phyloP scores from a whole-genome alignment of 495 filamentous ascomycete species.

The Bacidia gigantensis region DNA sequence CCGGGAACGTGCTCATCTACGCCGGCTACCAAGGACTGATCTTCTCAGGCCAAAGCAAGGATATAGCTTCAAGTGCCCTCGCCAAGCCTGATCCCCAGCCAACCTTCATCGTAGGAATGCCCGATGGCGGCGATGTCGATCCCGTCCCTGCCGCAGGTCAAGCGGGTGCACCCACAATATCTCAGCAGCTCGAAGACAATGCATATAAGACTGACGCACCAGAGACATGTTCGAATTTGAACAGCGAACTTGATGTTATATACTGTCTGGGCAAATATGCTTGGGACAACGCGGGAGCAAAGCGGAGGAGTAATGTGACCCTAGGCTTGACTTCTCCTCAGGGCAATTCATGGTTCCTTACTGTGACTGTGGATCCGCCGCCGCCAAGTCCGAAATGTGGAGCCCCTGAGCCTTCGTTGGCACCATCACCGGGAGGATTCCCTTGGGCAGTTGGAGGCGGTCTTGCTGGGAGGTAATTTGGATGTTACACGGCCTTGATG shows the following conservation, averaged over 20 bases:
- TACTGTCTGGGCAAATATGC: neutral
- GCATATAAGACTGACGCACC: neutral
- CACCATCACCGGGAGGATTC: no score
- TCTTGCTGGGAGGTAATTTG: no score
- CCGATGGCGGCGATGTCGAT: neutral
- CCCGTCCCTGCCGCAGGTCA: neutral
- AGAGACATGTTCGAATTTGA: neutral
- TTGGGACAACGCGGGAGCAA: neutral
- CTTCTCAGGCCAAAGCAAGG: neutral
- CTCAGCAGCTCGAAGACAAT: neutral
- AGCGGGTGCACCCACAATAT: neutral
- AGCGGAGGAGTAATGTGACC: neutral
- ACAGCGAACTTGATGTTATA: neutral
- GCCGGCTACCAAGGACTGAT: neutral
- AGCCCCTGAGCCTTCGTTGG: neutral
- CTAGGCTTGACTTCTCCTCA: neutral
- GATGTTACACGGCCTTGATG: no score
- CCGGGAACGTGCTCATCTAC: neutral
- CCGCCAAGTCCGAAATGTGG: neutral
- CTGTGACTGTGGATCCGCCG: neutral
- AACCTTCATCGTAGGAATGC: neutral
- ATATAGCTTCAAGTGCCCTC: neutral
- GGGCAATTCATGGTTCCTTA: neutral
- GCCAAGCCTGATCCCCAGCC: neutral
- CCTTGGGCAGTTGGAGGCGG: no score